These are phyloP conservation scores for Theileria parva DNA, from an alignment of 169 alveolate species.

Conservation along the genomic window DNA sequence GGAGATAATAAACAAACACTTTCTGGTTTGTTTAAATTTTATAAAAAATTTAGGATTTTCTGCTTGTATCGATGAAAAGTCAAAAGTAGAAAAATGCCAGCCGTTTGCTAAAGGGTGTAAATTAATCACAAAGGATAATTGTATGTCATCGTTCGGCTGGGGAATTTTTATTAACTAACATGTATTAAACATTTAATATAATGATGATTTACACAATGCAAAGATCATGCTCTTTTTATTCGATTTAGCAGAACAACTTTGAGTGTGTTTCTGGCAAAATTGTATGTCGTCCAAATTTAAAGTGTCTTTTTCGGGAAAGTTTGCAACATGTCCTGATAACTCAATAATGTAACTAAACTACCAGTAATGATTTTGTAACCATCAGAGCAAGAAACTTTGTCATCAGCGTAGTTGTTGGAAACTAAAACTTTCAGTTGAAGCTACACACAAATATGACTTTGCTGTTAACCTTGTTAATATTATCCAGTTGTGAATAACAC, in stretches of 20 bases:
- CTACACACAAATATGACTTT: neutral
- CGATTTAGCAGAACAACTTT: neutral
- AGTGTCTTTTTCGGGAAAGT: conserved; percentile 1
- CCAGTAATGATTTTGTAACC: conserved; percentile 15
- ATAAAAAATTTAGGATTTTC: conserved; percentile 5
- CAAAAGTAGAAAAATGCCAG: neutral
- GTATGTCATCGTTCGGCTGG: conserved; percentile 24
- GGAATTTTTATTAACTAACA: conserved; percentile 14
- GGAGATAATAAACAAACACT: neutral
- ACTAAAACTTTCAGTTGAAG: conserved; percentile 11
- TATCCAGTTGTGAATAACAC: conserved; percentile 6
- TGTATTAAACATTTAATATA: conserved; percentile 1
- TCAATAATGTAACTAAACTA: neutral
- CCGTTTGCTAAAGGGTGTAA: conserved; percentile 21
- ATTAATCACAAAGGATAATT: neutral
- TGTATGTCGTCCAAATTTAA: neutral
- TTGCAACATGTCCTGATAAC: neutral
- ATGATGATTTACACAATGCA: conserved; percentile 18
- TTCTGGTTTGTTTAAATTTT: neutral
- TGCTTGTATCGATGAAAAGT: conserved; percentile 7
- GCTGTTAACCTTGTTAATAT: conserved; percentile 1
- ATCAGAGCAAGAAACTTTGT: neutral
- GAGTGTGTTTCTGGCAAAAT: conserved; percentile 14
- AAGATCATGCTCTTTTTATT: neutral
- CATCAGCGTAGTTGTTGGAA: neutral